phyloP scores from a whole-genome alignment of 257 asterid species.

The Phtheirospermum japonicum region DNA sequence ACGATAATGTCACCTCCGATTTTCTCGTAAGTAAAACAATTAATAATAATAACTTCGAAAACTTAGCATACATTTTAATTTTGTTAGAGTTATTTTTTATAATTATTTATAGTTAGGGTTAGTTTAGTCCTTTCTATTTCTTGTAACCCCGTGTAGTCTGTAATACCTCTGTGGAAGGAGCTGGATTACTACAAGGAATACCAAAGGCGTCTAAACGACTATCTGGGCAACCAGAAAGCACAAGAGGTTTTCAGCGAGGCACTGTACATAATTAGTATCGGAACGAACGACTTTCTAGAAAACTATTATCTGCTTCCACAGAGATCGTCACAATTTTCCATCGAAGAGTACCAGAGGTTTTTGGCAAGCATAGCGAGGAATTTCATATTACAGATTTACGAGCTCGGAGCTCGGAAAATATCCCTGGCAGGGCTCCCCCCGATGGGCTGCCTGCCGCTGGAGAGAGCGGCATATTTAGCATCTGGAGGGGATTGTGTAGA shows the following conservation, averaged over 20 bases:
- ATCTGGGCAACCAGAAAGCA: slow-evolving; percentile 51
- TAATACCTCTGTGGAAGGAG: slow-evolving; percentile 65
- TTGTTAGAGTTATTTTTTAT: too few species aligned
- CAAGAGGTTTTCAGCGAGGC: slow-evolving; percentile 47
- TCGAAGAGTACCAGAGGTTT: slow-evolving; percentile 54
- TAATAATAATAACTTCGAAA: too few species aligned
- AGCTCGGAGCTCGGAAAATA: slow-evolving; percentile 69
- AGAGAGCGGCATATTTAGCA: slow-evolving; percentile 47
- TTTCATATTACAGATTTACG: slow-evolving; percentile 44
- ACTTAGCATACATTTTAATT: too few species aligned
- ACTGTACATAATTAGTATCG: slow-evolving; percentile 55
- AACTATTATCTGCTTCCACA: slow-evolving; percentile 57
- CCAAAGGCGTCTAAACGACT: slow-evolving; percentile 38
- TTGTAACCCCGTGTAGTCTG: slow-evolving; percentile 50
- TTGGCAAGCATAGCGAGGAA: slow-evolving; percentile 48
- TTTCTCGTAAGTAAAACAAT: slow-evolving; percentile 45
- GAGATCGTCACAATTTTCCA: slow-evolving; percentile 36
- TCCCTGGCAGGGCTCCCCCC: slow-evolving; percentile 75
- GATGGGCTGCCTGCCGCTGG: slow-evolving; percentile 80
- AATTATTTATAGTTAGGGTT: too few species aligned
- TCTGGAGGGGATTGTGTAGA: slow-evolving; percentile 46
- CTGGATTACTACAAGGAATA: slow-evolving; percentile 61
- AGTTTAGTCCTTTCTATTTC: too few species aligned
- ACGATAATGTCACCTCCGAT: slow-evolving; percentile 54
- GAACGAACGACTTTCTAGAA: slow-evolving; percentile 76